A percentile compares a stretch with the other conserved stretches of the same genome.
phyloP scores from a whole-genome alignment of 148 eudicot genomes.

The Camellia japonica region DNA sequence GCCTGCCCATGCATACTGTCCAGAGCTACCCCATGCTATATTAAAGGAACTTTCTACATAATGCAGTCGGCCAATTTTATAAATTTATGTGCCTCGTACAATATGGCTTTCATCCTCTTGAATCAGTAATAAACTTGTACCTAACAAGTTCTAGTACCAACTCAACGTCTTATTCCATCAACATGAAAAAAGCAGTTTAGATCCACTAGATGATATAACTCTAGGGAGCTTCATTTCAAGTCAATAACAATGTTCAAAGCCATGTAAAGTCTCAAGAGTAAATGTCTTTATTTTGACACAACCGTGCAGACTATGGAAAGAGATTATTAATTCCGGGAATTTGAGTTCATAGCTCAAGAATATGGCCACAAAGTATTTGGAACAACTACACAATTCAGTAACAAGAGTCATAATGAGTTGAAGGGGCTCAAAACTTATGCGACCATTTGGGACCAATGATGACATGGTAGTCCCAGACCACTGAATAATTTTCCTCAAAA shows the following conservation, averaged over 20 bases:
- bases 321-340: neutral
- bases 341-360: neutral
- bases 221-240: neutral
- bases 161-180: neutral
- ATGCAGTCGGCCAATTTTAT: too few relatives aligned
- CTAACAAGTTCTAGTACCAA: neutral
- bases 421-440: neutral
- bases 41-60: too few relatives aligned
- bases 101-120: neutral
- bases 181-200: neutral
- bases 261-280: neutral
- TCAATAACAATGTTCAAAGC: neutral
- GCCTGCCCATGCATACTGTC: too few relatives aligned
- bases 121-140: neutral
- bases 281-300: neutral
- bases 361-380: neutral
- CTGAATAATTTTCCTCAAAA: too few relatives aligned
- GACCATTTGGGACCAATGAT: too few relatives aligned
- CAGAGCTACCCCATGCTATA: too few relatives aligned
- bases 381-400: neutral
- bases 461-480: too few relatives aligned
- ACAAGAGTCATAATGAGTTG: neutral
- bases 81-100: neutral
- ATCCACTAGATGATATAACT: neutral
- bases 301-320: neutral